These are phyloP conservation scores for Leucocoprinus birnbaumii DNA, from an alignment of 768 basidiomycete species.

Conservation along the genomic window DNA sequence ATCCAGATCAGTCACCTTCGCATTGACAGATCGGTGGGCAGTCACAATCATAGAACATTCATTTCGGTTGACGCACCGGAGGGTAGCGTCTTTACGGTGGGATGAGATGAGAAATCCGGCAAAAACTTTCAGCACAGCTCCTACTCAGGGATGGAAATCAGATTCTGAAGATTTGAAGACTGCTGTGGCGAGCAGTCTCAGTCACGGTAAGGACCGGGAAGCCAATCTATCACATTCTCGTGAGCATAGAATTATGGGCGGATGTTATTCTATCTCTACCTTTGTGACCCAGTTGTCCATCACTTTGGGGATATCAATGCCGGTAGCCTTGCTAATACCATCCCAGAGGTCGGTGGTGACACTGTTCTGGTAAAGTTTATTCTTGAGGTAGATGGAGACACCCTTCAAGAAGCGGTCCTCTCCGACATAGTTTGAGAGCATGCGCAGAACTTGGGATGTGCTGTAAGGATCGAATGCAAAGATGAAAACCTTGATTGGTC, in stretches of 20 bases:
- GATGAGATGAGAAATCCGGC: too few species aligned
- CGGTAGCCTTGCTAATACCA: constrained; percentile 76
- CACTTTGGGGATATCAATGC: constrained; percentile 67
- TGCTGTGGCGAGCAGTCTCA: too few species aligned
- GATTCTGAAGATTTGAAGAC: too few species aligned
- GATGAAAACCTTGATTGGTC: constrained; percentile 9
- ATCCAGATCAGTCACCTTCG: too few species aligned
- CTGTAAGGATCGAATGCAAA: not conserved
- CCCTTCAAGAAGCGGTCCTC: constrained; percentile 86
- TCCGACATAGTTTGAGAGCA: constrained; percentile 87
- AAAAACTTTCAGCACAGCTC: too few species aligned
- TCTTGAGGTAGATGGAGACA: constrained; percentile 90
- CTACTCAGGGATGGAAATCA: too few species aligned
- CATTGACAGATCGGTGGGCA: too few species aligned
- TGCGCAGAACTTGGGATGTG: constrained; percentile 69
- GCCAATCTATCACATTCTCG: constrained; percentile 41
- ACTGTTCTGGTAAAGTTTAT: constrained; percentile 81
- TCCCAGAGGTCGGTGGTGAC: constrained; percentile 86
- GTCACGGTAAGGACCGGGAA: constrained; percentile 89
- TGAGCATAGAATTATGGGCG: not conserved
- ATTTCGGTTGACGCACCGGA: too few species aligned
- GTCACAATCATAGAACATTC: too few species aligned
- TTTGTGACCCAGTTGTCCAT: constrained; percentile 94
- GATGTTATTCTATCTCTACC: constrained; percentile 30
- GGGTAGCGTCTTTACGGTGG: too few species aligned